Percentiles rank a stretch among this genome's conserved stretches.
These are phyloP conservation scores for Quercus engelmannii DNA, from an alignment of 306 rosid genomes.

Conservation along the genomic window DNA sequence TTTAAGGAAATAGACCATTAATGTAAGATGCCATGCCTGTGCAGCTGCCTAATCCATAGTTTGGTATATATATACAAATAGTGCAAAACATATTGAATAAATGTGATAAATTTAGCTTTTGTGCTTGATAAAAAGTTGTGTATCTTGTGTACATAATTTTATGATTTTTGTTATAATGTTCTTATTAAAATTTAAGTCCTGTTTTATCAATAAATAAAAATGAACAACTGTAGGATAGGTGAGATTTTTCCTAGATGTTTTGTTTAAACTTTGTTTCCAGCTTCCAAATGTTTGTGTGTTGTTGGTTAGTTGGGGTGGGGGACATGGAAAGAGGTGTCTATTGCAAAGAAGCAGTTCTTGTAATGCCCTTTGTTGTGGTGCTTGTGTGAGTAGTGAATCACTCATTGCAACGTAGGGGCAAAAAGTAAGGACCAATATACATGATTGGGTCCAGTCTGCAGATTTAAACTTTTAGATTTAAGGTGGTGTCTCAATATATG, in stretches of 20 bases:
- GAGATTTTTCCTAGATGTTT: not conserved
- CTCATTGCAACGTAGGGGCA: too few relatives aligned
- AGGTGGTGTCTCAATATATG: not conserved
- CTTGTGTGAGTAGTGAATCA: not conserved
- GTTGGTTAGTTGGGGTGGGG: not conserved
- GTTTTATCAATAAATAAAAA: not conserved
- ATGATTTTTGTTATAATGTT: not conserved
- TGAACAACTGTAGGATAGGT: not conserved
- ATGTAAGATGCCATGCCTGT: not conserved
- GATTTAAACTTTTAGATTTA: not conserved
- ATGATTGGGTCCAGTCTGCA: not conserved
- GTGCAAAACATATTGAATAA: too few relatives aligned
- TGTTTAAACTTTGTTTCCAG: not conserved
- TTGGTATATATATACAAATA: not conserved
- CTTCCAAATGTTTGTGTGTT: not conserved
- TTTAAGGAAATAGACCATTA: not conserved
- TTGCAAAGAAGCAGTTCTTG: not conserved
- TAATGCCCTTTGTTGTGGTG: not conserved
- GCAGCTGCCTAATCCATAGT: not conserved
- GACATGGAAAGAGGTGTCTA: not conserved
- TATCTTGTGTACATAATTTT: not conserved
- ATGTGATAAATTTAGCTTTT: not conserved
- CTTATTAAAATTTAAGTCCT: not conserved
- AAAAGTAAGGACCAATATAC: not conserved
- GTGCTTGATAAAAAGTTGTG: not conserved